Evolutionary conservation across 441 rosid species (phyloP).

Genomic region (Populus hybrid): DNA sequence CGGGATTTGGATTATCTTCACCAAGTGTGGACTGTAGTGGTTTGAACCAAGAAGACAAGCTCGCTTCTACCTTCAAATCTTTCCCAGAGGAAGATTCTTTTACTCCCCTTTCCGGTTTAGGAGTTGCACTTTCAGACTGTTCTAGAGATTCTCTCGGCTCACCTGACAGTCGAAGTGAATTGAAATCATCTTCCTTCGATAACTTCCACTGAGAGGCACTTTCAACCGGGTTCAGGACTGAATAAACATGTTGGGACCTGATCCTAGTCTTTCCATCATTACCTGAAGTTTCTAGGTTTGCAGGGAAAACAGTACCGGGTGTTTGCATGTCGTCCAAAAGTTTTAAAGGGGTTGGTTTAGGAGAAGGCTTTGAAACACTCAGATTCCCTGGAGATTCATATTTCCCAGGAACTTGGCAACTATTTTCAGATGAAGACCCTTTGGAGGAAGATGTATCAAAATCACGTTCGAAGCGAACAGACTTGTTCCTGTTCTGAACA

Average conservation of each 20-base stretch:
- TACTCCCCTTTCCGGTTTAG: conserved; percentile 24
- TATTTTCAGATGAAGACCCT: conserved; percentile 39
- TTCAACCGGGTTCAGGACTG: conserved; percentile 50
- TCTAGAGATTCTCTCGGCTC: conserved; percentile 33
- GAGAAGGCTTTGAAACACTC: conserved; percentile 39
- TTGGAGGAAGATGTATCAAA: conserved; percentile 41
- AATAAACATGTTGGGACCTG: conserved; percentile 71
- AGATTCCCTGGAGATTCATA: conserved; percentile 31
- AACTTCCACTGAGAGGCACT: conserved; percentile 44
- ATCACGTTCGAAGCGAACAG: conserved; percentile 72
- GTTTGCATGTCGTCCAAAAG: conserved; percentile 94
- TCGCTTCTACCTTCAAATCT: conserved; percentile 40
- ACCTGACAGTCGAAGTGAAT: conserved; percentile 27
- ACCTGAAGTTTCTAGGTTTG: conserved; percentile 39
- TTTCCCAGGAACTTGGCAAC: conserved; percentile 30
- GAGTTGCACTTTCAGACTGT: conserved; percentile 33
- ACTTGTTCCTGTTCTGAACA: conserved; percentile 45
- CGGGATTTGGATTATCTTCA: conserved; percentile 26
- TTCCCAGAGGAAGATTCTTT: conserved; percentile 31
- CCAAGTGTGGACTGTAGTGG: conserved; percentile 26
- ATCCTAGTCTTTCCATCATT: conserved; percentile 52
- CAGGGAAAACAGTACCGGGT: conserved; percentile 85
- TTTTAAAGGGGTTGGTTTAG: conserved; percentile 79
- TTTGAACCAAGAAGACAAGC: conserved; percentile 63
- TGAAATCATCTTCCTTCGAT: conserved; percentile 30